Evolutionary conservation across 1,139 yeast genomes (phyloP).

Genomic region (Blastobotrys serpentis): DNA sequence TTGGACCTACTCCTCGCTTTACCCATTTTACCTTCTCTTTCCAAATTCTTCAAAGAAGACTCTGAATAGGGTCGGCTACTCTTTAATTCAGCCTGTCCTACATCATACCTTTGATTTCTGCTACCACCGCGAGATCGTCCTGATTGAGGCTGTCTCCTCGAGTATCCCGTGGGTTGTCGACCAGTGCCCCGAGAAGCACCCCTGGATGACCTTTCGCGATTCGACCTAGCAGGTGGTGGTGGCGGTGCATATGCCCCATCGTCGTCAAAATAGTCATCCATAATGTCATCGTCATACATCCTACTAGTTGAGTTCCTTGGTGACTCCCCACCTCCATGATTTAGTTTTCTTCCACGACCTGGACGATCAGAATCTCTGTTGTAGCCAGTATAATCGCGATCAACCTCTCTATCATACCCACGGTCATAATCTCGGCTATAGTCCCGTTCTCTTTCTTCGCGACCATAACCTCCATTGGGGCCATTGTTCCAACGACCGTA

Average conservation of each 20-base stretch:
- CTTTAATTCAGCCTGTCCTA: background rate
- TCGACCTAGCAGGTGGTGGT: background rate
- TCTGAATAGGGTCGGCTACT: background rate
- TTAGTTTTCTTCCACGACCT: background rate
- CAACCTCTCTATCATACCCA: too few species aligned
- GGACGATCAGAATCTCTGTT: background rate
- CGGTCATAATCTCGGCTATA: conserved; percentile 9
- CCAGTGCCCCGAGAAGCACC: background rate
- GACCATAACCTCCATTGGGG: background rate
- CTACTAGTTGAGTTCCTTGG: conserved; percentile 2
- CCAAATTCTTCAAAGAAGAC: background rate
- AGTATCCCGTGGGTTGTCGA: background rate
- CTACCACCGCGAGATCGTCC: background rate
- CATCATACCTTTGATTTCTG: background rate
- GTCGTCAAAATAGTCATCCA: background rate
- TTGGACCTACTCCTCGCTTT: background rate
- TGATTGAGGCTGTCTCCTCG: background rate
- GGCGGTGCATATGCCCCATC: background rate
- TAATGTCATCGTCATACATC: background rate
- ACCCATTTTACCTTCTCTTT: background rate
- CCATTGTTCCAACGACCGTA: conserved; percentile 13
- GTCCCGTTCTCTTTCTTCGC: conserved; percentile 2
- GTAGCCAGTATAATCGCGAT: background rate
- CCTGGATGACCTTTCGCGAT: background rate
- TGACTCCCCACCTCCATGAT: background rate